These are phyloP conservation scores for Dentiscutata heterogama DNA, from an alignment of 371 early-diverging fungal species.

Conservation along the genomic window DNA sequence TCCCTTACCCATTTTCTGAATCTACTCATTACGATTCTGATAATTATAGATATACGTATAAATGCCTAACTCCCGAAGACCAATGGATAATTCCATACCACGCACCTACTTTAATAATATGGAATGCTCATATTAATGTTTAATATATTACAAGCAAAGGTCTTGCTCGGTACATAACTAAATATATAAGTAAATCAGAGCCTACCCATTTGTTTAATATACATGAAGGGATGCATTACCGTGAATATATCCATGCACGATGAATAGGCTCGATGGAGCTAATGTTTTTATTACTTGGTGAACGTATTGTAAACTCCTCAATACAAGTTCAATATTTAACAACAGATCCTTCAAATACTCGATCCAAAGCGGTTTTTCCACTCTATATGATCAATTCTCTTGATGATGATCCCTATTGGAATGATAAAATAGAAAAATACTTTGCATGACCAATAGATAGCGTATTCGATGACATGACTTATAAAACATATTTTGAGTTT, in stretches of 20 bases:
- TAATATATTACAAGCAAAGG: slow-evolving; percentile 3
- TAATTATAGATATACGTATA: background rate
- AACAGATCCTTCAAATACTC: background rate
- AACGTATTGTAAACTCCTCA: too few species aligned
- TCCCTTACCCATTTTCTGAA: slow-evolving; percentile 1
- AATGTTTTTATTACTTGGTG: background rate
- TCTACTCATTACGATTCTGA: background rate
- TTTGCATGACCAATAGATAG: background rate
- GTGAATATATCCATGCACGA: background rate
- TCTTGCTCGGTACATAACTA: background rate
- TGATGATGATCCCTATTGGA: background rate
- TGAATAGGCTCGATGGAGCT: background rate
- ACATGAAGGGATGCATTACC: background rate
- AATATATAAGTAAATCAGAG: slow-evolving; percentile 14
- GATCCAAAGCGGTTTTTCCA: background rate
- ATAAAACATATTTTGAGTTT: background rate
- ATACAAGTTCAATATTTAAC: too few species aligned
- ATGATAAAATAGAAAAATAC: background rate
- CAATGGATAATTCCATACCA: background rate
- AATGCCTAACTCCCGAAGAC: background rate
- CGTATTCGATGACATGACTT: slow-evolving; percentile 3
- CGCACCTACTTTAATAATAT: background rate
- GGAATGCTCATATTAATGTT: slow-evolving; percentile 18
- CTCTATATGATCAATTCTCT: background rate
- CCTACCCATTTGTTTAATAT: background rate